A percentile compares a stretch with the other conserved stretches of the same genome.
These are phyloP conservation scores for Cyclotella sp. DNA, from an alignment of 108 stramenopile genomes.

Conservation along the genomic window DNA sequence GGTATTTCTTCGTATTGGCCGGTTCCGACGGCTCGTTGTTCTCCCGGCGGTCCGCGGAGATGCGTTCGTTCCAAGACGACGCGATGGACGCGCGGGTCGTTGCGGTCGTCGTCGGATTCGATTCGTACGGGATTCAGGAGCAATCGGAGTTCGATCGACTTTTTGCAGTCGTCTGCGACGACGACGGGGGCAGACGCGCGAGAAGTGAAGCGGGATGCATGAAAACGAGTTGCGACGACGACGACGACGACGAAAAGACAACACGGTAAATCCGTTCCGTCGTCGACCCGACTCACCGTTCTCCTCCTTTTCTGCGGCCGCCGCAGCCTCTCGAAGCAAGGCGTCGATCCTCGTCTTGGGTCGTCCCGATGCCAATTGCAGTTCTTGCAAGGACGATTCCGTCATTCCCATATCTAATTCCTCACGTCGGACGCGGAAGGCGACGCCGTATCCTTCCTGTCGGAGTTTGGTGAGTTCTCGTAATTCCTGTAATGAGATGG, in stretches of 20 bases:
- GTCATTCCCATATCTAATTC: slow-evolving; percentile 90
- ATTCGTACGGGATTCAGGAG: slow-evolving; percentile 81
- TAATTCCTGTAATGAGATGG: slow-evolving; percentile 65
- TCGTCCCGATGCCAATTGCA: slow-evolving; percentile 55
- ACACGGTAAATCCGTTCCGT: too few relatives aligned
- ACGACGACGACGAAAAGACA: too few relatives aligned
- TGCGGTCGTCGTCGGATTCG: slow-evolving; percentile 35
- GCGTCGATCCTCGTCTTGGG: slow-evolving; percentile 78
- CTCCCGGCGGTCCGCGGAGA: slow-evolving; percentile 77
- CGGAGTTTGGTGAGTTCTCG: slow-evolving; percentile 92
- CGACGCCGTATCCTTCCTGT: slow-evolving; percentile 56
- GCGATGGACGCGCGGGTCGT: slow-evolving; percentile 49
- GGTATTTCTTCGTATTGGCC: slow-evolving; percentile 68
- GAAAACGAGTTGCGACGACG: not conserved
- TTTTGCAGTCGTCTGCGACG: slow-evolving; percentile 16
- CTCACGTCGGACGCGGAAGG: slow-evolving; percentile 68
- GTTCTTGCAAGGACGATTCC: slow-evolving; percentile 68
- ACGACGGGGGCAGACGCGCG: too few relatives aligned
- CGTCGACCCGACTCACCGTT: too few relatives aligned
- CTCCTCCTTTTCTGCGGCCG: not conserved
- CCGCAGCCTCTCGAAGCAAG: slow-evolving; percentile 61
- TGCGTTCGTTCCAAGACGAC: slow-evolving; percentile 83
- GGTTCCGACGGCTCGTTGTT: slow-evolving; percentile 79
- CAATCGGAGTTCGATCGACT: slow-evolving; percentile 86
- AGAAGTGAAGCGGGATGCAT: not conserved